phyloP scores from a whole-genome alignment of 305 asterid genomes.

The Fraxinus xanthoxyloides region DNA sequence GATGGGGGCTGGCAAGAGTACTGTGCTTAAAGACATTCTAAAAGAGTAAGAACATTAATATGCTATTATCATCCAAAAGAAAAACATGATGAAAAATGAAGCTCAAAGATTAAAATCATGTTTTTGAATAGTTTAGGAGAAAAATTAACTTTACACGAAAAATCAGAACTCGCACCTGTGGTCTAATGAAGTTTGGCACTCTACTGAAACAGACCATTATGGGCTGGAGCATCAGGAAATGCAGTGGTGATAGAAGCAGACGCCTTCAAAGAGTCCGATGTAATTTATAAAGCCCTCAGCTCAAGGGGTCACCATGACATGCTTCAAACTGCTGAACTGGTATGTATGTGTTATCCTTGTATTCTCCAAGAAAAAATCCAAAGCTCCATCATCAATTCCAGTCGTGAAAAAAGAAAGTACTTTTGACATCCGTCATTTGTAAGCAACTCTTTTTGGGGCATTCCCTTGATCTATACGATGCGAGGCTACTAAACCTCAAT shows the following conservation, averaged over 20 bases:
- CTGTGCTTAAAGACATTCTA: constrained; percentile 87
- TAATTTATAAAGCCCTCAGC: constrained; percentile 90
- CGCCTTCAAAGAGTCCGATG: constrained; percentile 94
- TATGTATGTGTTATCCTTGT: constrained; percentile 13
- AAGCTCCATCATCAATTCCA: background rate
- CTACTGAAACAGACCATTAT: constrained; percentile 67
- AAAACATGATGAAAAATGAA: background rate
- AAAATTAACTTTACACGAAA: background rate
- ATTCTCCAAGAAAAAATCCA: background rate
- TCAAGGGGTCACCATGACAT: constrained; percentile 92
- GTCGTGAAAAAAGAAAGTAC: background rate
- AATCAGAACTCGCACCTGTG: background rate
- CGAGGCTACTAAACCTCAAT: background rate
- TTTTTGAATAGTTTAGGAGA: background rate
- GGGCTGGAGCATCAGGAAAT: constrained; percentile 88
- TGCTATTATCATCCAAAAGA: constrained; percentile 7
- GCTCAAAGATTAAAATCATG: background rate
- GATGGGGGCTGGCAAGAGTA: constrained; percentile 98
- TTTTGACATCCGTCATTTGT: background rate
- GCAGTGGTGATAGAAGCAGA: constrained; percentile 93
- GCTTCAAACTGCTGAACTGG: constrained; percentile 94
- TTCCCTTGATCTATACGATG: background rate
- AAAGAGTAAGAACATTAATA: constrained; percentile 64
- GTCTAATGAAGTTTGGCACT: background rate
- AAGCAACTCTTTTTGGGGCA: background rate